Percentiles rank a stretch among this genome's conserved stretches.
phyloP scores from a whole-genome alignment of 176 grass and related monocot genomes.

The Typha latifolia region DNA sequence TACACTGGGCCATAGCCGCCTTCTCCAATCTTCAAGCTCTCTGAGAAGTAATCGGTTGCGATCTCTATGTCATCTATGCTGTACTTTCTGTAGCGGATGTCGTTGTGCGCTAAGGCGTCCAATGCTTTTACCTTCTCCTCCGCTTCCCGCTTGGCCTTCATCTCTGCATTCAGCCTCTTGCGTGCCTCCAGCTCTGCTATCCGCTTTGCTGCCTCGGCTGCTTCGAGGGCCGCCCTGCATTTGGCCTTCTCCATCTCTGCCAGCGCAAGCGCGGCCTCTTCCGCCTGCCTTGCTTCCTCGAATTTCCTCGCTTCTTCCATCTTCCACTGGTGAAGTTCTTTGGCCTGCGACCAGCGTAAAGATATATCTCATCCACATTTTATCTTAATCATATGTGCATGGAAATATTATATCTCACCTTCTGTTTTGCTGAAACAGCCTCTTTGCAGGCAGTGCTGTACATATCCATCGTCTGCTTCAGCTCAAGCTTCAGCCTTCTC shows the following conservation, averaged over 20 bases:
- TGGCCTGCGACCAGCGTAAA: constrained; percentile 15
- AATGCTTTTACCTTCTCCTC: constrained; percentile 73
- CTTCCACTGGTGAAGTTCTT: constrained; percentile 65
- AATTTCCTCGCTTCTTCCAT: constrained; percentile 59
- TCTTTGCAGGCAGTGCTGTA: constrained; percentile 91
- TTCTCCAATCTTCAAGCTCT: constrained; percentile 77
- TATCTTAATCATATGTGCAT: neutral
- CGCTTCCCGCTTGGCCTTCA: constrained; percentile 61
- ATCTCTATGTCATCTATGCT: constrained; percentile 78
- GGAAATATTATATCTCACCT: constrained; percentile 14
- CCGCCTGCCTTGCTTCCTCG: constrained; percentile 50
- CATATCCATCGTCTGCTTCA: constrained; percentile 97
- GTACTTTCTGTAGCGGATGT: constrained; percentile 76
- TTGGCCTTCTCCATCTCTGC: constrained; percentile 81
- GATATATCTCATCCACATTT: neutral
- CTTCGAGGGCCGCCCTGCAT: constrained; percentile 64
- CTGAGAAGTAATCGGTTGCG: constrained; percentile 71
- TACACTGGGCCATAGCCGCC: constrained; percentile 94
- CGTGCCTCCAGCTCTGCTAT: constrained; percentile 74
- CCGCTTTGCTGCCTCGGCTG: constrained; percentile 61
- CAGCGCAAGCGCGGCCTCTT: constrained; percentile 56
- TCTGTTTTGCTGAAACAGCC: constrained; percentile 66
- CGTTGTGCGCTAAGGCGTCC: constrained; percentile 44
- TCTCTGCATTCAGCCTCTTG: constrained; percentile 63
- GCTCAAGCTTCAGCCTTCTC: constrained; percentile 69